These are phyloP conservation scores for Psilocybe cubensis DNA, from an alignment of 768 basidiomycete genomes.

Conservation along the genomic window DNA sequence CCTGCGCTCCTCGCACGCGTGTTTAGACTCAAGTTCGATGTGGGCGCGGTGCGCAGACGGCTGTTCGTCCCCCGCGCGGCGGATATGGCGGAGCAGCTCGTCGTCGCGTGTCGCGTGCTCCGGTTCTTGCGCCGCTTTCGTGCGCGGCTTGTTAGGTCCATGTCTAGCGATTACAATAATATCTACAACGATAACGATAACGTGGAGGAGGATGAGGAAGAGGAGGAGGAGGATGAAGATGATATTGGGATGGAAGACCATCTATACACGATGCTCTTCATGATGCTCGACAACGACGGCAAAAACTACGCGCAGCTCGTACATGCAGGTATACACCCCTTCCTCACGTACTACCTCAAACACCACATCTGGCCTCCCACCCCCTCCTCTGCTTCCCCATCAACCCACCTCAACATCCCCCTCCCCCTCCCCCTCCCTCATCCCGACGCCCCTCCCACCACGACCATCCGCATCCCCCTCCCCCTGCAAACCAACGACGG, in stretches of 20 bases:
- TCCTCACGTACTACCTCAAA: too few species aligned
- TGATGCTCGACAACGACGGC: slow-evolving; percentile 72
- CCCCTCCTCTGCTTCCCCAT: too few species aligned
- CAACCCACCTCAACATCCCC: too few species aligned
- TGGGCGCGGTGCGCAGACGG: slow-evolving; percentile 52
- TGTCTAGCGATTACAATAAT: too few species aligned
- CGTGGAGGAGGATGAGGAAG: too few species aligned
- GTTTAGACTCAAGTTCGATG: slow-evolving; percentile 62
- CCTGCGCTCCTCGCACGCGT: slow-evolving; percentile 54
- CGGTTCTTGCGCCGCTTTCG: slow-evolving; percentile 15
- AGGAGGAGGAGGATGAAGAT: too few species aligned
- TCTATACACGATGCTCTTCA: slow-evolving; percentile 54
- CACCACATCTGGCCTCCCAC: too few species aligned
- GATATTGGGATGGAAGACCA: slow-evolving; percentile 25
- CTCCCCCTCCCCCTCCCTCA: too few species aligned
- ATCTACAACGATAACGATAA: too few species aligned
- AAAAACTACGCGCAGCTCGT: slow-evolving; percentile 62
- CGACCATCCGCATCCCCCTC: slow-evolving; percentile 44
- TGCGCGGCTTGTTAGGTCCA: too few species aligned
- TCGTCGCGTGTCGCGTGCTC: slow-evolving; percentile 42
- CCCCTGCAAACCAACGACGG: too few species aligned
- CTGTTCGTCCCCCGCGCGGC: slow-evolving; percentile 37
- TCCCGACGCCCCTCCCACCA: slow-evolving; percentile 48
- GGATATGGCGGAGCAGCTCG: slow-evolving; percentile 42
- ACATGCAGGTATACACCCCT: slow-evolving; percentile 49